Conservation (phyloP, 345 rosid genomes). For the Durio zibethinus region DNA sequence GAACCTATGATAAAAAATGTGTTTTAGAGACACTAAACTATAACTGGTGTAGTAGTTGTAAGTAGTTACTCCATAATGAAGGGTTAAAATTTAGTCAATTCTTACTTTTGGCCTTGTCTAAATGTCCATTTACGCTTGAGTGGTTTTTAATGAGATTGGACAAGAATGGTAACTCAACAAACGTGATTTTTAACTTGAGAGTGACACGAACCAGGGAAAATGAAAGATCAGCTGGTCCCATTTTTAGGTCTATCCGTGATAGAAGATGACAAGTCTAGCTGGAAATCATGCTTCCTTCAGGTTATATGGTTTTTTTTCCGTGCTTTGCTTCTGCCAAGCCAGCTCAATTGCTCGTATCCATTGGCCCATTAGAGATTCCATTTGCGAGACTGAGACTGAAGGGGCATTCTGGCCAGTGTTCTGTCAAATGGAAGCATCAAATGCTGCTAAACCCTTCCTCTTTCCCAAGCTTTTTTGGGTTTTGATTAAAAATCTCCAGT, state of each 20-base stretch:
- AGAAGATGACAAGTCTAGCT: constrained; percentile 12
- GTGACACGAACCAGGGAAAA: background rate
- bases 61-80: background rate
- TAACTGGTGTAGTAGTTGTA: background rate
- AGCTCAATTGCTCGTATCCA: background rate
- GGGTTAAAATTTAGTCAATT: background rate
- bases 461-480: background rate
- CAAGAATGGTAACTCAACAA: background rate
- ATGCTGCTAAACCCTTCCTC: background rate
- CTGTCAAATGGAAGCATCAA: background rate
- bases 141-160: background rate
- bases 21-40: background rate
- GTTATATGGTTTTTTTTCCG: background rate
- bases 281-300: constrained; percentile 5
- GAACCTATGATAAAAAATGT: background rate
- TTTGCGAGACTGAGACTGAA: background rate
- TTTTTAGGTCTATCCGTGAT: background rate
- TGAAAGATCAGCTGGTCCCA: background rate
- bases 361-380: too few species aligned
- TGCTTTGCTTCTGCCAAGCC: constrained; percentile 11
- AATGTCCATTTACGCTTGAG: background rate
- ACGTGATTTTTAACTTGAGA: background rate
- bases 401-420: background rate
- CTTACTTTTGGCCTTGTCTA: background rate
- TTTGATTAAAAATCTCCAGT: background rate